Base-by-base conservation (phyloP, 352 stramenopile species). In the Pythium chondricola region DNA sequence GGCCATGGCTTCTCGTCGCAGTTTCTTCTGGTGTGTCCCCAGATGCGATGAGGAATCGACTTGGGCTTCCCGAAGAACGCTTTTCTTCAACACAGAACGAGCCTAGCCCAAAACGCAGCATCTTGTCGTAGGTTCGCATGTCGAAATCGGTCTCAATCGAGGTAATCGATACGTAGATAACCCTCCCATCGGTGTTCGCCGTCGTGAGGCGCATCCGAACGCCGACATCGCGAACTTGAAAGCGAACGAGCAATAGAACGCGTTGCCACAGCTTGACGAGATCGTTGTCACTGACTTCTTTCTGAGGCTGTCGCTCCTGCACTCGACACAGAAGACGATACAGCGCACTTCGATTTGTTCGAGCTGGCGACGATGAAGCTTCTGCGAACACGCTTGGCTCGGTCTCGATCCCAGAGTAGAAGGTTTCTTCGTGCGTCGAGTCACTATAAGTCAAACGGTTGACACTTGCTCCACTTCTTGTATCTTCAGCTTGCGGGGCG, bases 231-330 rank as follows among this genome's bases (percentile, higher is more conserved):
- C 61, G 62, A 33, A 88, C 65, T 21, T 52, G 50, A 26, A 65
- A 65, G 2, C 45, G 39, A 25, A 65, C 44, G 4, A 58, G 44
- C 10, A 57, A n/a, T 14, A 65, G 30, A 18, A 65, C 46, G 10
- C 83, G 78, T 50, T 82, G 81, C 76, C 78, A 89, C 21, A 93
- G 41, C 48, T 90, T 93, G 1, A 89, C 52, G 39, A 92, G 58
- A 37, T 67, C 58, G 13, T 45, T 47, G 35, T 67, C 57, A 9
- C 82, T 61, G 17, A 85, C 67, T 9, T 85, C 76, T 38, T 88
- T 90, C 37, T 63, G 31, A 25, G n/a, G 13, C 6, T 54, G 29
- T 5, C 43, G 18, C 1, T 64, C 56, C 1, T 35, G 48, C 4
- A 55, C 29, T 6, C 40, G 22, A 11, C 48, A 42, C 16, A 58